Evolutionary conservation across 2,329 filamentous ascomycete species (phyloP), one percentile per base, ranked within the genome.

Genomic region (Ophiostoma sp.): DNA sequence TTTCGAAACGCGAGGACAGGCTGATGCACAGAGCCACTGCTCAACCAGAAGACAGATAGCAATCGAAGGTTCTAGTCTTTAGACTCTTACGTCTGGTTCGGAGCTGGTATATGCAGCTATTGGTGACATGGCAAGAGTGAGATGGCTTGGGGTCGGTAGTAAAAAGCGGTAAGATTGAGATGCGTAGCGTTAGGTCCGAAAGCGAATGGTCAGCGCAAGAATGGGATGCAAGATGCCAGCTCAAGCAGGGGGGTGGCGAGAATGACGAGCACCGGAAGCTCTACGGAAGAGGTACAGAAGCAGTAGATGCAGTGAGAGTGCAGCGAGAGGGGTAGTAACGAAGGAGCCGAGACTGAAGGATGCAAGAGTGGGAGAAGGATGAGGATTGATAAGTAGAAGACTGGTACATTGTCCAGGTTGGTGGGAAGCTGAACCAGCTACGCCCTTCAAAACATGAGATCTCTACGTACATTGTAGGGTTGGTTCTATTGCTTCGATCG

Each of bases 281-380:
- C 39, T 23, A 27, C 23, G n/a, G 54, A 60, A 60, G 4, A 31
- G 20, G n/a, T 60, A 23, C 57, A 64, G 57, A 64, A 20, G n/a
- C 52, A 57, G 52, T 57, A 57, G 52, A 54, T 11, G 23, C 5
- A 27, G 52, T n/a, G 52, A 57, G 52, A 57, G 31, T 11, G 23
- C 5, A 27, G 52, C 52, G 52, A 57, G 52, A 57, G 31, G 60
- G 60, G 33, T 64, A 33, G 60, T 64, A 64, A n/a, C 7, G 33
- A 64, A 64, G 60, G 33, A 64, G 33, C 60, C 60, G 60, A n/a
- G 23, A 15, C 17, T n/a, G 33, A 64, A 64, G 60, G 60, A 64
- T 8, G 27, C 60, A 64, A 64, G 33, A 64, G 60, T 64, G 60
- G 33, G 60, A 64, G 60, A 36, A 62, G 11, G 27, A 62, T 62